A percentile compares a stretch with the other conserved stretches of the same genome.
phyloP scores from a whole-genome alignment of 768 basidiomycete species.

The Mycena floridula region DNA sequence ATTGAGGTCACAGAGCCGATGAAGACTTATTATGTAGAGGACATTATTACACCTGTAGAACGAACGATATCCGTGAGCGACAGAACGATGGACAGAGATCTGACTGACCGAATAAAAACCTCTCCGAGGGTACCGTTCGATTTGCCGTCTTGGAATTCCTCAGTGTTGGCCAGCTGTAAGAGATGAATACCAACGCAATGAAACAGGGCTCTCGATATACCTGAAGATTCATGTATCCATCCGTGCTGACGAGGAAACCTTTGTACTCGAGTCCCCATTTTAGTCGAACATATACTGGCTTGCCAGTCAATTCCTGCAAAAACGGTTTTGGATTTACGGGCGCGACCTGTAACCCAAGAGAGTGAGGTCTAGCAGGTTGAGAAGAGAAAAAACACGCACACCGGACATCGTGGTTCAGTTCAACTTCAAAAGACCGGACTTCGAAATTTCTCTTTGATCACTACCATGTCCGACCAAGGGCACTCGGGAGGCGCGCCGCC shows the following conservation, averaged over 20 bases:
- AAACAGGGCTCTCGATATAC: constrained; percentile 34
- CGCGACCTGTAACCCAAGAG: constrained; percentile 49
- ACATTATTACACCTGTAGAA: constrained; percentile 84
- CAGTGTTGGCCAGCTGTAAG: constrained; percentile 90
- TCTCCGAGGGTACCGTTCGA: constrained; percentile 97
- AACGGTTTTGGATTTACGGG: constrained; percentile 99
- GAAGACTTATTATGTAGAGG: constrained; percentile 83
- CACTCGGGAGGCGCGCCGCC: constrained; percentile 53
- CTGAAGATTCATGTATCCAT: constrained; percentile 99
- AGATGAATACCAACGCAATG: constrained; percentile 2
- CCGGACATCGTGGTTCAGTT: constrained; percentile 55
- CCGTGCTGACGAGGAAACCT: constrained; percentile 97
- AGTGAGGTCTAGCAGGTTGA: constrained; percentile 3
- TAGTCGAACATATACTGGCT: constrained; percentile 88
- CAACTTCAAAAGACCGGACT: constrained; percentile 28
- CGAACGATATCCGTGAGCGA: constrained; percentile 9
- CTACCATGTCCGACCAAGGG: constrained; percentile 88
- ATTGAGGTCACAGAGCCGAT: constrained; percentile 4
- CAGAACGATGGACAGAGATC: constrained; percentile 1
- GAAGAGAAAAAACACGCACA: constrained; percentile 32
- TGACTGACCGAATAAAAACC: constrained; percentile 89
- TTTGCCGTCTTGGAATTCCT: constrained; percentile 94
- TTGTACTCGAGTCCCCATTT: constrained; percentile 99
- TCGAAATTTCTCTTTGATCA: constrained; percentile 15
- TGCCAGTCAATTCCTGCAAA: constrained; percentile 96